Evolutionary conservation across 73 alveolate genomes (phyloP).

Genomic region (Tetrahymena malaccensis): DNA sequence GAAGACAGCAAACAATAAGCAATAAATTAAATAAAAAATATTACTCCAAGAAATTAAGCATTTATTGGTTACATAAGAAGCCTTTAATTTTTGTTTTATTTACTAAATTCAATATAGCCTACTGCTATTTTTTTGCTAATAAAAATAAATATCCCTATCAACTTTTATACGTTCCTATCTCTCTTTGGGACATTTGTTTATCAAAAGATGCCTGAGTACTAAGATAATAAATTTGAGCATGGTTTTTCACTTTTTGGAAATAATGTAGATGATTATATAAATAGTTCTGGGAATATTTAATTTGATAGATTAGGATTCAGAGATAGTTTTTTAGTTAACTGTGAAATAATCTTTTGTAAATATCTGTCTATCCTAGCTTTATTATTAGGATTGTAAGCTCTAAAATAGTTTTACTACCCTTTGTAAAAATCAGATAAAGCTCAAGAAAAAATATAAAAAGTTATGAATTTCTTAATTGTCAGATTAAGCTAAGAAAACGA

Average conservation of each 20-base stretch:
- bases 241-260: not conserved
- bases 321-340: not conserved
- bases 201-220: not conserved
- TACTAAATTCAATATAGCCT: not conserved
- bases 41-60: not conserved
- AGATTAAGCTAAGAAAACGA: not conserved
- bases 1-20: not conserved
- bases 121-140: not conserved
- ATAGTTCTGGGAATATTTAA: not conserved
- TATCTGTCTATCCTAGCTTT: not conserved
- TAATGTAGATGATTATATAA: not conserved
- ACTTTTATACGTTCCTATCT: not conserved
- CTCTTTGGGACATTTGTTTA: not conserved
- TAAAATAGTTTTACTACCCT: not conserved
- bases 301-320: not conserved
- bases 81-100: not conserved
- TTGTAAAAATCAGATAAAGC: not conserved
- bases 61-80: not conserved
- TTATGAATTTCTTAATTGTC: not conserved
- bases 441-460: not conserved
- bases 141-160: not conserved
- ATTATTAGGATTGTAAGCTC: not conserved
- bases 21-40: not conserved
- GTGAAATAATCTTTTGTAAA: not conserved
- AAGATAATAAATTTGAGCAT: not conserved